Base-by-base conservation (phyloP, 257 asterid genomes). In the Schizonepeta tenuifolia region DNA sequence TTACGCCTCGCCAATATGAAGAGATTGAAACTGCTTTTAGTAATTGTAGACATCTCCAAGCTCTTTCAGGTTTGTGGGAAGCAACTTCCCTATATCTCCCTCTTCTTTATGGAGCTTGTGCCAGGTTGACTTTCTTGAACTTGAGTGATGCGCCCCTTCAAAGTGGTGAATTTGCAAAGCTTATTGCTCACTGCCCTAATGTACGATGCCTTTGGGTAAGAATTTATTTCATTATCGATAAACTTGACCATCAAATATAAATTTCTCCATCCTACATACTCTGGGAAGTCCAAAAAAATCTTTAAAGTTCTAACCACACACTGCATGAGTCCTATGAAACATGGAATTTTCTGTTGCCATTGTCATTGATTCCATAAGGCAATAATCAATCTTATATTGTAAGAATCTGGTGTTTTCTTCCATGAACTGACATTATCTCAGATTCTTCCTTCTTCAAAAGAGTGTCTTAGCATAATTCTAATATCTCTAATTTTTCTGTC, bases 121-220 rank as follows among this genome's bases (percentile, higher is more conserved):
- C 72, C 41, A 62, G 80, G 24, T 83, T 92, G 76, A 86, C 87
- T 70, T 92, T 88, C 89, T 83, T 92, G 85, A 86, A 92, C 80
- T 72, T 88, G 79, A 85, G 83, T 50, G 82, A 79, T 22, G 90
- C 80, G 49, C 75, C 86, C 71, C 84, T 92, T 56, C 82, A 78
- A 69, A 87, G 92, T 77, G 84, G 71, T 71, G 96, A 87, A 75
- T 80, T 90, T 38, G 82, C 83, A 5, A 80, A 80, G 78, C 85
- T 92, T 77, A 76, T 92, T 40, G 73, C 75, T 69, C 85, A 84
- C 81, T 92, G 98, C 86, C 90, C 89, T 40, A 88, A 84, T 73
- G 72, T 92, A 59, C 88, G 83, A 56, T 84, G 98, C 73, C 94
- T 92, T 46, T 92, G 98, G 98, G 98, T 92, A 86, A 85, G 91